These are phyloP conservation scores for Thermothelomyces thermophilus DNA, from an alignment of 2,329 filamentous ascomycete species.

Conservation along the genomic window DNA sequence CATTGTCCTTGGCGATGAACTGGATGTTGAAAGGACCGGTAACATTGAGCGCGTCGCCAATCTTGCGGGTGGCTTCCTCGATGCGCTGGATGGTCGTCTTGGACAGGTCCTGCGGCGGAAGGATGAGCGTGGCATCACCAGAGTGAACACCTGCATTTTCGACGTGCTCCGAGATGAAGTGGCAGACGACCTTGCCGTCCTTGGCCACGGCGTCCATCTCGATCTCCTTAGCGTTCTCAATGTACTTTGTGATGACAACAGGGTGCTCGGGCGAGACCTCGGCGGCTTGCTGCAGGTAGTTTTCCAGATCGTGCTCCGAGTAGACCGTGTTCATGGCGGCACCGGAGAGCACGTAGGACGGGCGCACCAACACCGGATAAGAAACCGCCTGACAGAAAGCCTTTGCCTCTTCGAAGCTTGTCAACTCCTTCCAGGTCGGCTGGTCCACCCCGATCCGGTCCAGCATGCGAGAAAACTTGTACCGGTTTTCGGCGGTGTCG, in stretches of 20 bases:
- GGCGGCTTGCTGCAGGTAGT: constrained; percentile 81
- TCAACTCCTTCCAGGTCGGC: constrained; percentile 96
- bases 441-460: constrained; percentile 93
- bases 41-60: constrained; percentile 86
- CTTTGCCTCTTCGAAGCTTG: constrained; percentile 84
- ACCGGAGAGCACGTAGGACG: constrained; percentile 93
- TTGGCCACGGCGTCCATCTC: constrained; percentile 98
- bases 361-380: constrained; percentile 90
- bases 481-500: constrained; percentile 92
- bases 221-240: constrained; percentile 98
- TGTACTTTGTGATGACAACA: constrained; percentile 98
- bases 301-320: constrained; percentile 84
- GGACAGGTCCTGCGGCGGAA: constrained; percentile 90
- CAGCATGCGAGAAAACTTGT: constrained; percentile 98
- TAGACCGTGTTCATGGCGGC: constrained; percentile 99
- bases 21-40: constrained; percentile 98
- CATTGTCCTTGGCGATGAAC: constrained; percentile 98
- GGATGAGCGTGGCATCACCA: constrained; percentile 90
- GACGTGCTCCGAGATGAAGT: constrained; percentile 98
- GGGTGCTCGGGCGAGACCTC: constrained; percentile 94
- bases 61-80: constrained; percentile 91
- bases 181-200: constrained; percentile 82
- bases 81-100: constrained; percentile 83
- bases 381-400: constrained; percentile 81
- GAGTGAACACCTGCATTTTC: constrained; percentile 99